Conservation (phyloP, 352 stramenopile genomes). For the Blastocystis sp. region DNA sequence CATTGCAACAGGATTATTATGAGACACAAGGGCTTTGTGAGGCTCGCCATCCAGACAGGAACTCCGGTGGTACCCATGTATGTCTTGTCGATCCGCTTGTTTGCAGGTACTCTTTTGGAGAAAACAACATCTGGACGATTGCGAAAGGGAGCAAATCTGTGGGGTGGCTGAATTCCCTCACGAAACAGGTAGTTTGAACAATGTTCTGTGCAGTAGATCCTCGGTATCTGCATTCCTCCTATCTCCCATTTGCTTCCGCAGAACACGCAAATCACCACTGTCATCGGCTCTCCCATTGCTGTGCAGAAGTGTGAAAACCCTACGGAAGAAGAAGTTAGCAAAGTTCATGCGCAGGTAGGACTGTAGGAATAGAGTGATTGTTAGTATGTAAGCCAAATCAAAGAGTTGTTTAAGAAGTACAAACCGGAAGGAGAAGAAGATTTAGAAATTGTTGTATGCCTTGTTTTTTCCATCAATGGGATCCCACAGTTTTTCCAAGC, state of each 20-base stretch:
- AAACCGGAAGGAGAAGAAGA: constrained; percentile 17
- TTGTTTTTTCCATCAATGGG: constrained; percentile 24
- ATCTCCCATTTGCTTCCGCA: background rate
- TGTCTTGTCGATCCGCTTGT: background rate
- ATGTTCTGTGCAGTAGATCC: background rate
- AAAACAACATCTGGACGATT: constrained; percentile 43
- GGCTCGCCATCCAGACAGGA: constrained; percentile 15
- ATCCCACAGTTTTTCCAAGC: background rate
- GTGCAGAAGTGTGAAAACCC: constrained; percentile 18
- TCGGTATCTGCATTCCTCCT: constrained; percentile 46
- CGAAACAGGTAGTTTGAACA: background rate
- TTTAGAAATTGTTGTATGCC: background rate
- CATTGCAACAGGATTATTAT: constrained; percentile 41
- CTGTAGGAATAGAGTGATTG: background rate
- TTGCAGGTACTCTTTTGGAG: constrained; percentile 46
- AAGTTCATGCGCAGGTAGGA: background rate
- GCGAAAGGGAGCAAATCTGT: background rate
- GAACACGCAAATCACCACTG: constrained; percentile 44
- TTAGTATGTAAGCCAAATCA: constrained; percentile 13
- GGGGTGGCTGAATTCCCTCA: constrained; percentile 14
- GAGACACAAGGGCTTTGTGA: constrained; percentile 34
- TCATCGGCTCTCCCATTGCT: constrained; percentile 24
- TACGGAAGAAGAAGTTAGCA: background rate
- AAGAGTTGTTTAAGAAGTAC: constrained; percentile 9
- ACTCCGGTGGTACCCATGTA: constrained; percentile 29